Conservation (phyloP, 169 alveolate species). For the Plasmodium knowlesi region DNA sequence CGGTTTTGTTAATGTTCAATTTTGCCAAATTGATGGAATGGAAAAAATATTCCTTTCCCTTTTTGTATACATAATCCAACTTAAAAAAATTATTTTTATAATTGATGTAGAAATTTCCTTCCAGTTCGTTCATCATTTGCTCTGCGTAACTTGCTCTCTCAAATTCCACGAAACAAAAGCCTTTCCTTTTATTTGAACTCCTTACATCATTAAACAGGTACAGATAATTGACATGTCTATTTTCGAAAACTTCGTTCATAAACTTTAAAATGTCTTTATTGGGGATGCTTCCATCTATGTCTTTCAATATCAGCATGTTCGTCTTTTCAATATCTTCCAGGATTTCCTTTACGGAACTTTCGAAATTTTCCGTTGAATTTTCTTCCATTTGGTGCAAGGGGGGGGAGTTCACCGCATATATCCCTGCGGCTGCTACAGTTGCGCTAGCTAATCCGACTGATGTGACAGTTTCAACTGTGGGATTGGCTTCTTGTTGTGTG, state of each 20-base stretch:
- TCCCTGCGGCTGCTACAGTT: background rate
- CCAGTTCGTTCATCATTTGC: slow-evolving; percentile 58
- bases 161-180: slow-evolving; percentile 55
- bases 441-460: background rate
- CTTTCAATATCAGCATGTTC: slow-evolving; percentile 61
- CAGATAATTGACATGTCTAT: slow-evolving; percentile 29
- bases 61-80: slow-evolving; percentile 54
- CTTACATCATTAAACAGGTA: slow-evolving; percentile 63
- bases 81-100: slow-evolving; percentile 53
- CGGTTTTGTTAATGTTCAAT: slow-evolving; percentile 27
- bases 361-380: slow-evolving; percentile 9
- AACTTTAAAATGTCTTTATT: slow-evolving; percentile 40
- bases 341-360: slow-evolving; percentile 14
- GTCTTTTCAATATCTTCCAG: slow-evolving; percentile 12
- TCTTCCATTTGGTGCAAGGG: background rate
- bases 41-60: slow-evolving; percentile 56
- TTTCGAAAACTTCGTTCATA: slow-evolving; percentile 47
- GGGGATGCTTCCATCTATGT: slow-evolving; percentile 56
- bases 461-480: background rate
- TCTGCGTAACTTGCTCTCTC: slow-evolving; percentile 9
- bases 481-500: background rate
- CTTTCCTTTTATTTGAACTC: slow-evolving; percentile 49
- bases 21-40: slow-evolving; percentile 41
- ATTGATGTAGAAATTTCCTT: slow-evolving; percentile 53
- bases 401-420: background rate